Conservation (phyloP, 495 filamentous ascomycete genomes). For the Neurospora hispaniola region DNA sequence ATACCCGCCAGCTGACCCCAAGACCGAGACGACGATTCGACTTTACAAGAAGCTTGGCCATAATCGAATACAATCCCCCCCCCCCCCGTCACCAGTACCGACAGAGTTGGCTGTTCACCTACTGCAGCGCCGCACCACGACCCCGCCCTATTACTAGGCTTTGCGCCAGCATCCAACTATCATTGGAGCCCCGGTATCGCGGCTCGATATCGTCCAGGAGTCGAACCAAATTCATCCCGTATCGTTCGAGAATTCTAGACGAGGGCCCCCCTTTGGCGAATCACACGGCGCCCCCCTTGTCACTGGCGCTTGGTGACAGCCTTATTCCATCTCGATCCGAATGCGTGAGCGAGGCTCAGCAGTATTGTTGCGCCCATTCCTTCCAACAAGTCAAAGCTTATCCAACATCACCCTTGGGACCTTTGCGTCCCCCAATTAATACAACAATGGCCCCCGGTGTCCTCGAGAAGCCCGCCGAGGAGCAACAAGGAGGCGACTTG, state of each 20-base stretch:
- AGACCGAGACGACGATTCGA: background rate
- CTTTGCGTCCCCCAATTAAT: background rate
- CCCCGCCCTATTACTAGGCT: background rate
- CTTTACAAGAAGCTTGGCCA: background rate
- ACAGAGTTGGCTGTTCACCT: background rate
- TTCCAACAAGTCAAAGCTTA: background rate
- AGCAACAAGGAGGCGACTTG: slow-evolving; percentile 13
- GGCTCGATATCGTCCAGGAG: background rate
- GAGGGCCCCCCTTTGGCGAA: background rate
- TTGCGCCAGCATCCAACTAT: background rate
- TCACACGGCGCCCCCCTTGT: background rate
- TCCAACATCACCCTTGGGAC: background rate
- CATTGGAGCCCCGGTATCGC: background rate
- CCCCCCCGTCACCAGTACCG: background rate
- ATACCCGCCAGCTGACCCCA: background rate
- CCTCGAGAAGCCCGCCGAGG: slow-evolving; percentile 18
- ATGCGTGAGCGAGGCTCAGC: background rate
- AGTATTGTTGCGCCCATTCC: background rate
- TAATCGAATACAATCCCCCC: background rate
- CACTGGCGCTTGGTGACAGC: background rate
- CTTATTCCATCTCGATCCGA: background rate
- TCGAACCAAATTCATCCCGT: background rate
- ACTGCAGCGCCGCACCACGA: background rate
- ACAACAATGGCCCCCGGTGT: slow-evolving; percentile 19
- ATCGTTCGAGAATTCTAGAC: background rate